Evolutionary conservation across 192 early-diverging fungal species (phyloP), one percentile per base, ranked within the genome.

Genomic region (Coemansia sp.): DNA sequence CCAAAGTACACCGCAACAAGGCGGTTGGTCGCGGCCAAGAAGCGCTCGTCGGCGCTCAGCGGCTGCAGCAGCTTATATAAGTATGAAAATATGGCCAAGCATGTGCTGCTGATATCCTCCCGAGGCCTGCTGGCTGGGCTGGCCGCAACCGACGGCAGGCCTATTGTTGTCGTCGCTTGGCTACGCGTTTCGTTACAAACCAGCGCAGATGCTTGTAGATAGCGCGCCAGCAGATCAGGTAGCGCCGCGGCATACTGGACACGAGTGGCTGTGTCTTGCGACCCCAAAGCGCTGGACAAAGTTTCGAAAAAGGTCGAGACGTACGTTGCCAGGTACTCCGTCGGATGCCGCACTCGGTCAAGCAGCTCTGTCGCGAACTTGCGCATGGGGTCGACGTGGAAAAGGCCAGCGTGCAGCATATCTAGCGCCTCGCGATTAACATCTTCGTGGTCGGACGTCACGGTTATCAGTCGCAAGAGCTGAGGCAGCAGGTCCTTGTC

Each of bases 371-470:
- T 48, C 27, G 41, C 45, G 16, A 81, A 56, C 39, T 64, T 59
- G 17, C 66, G 48, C 68, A 73, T 76, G 42, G 50, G 60, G 60
- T 73, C 79, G 5, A 56, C 62, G 31, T 73, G 74, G 66, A 77
- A 81, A 48, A 77, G 51, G 6, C 70, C 66, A 6, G 67, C 71
- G 1, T 76, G 74, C 29, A 77, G 61, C 74, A 77, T 75, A 37
- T 81, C 79, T 13, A 77, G 62, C 1, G 73, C 68, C 4, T 33
- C 41, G 4, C 41, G 17, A 31, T 50, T 36, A 5, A 50, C 39
- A n/a, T 46, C 66, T 1, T 62, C 31, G 5, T 44, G 59, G 27
- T 56, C 29, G 14, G 39, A 29, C 36, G 19, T 16, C 31, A 35
- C 39, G 36, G 68, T 19, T 16, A 40, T 34, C 16, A 81, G 54